Base-by-base conservation (phyloP, 1,139 yeast species). In the Arxiozyma heterogenica region DNA sequence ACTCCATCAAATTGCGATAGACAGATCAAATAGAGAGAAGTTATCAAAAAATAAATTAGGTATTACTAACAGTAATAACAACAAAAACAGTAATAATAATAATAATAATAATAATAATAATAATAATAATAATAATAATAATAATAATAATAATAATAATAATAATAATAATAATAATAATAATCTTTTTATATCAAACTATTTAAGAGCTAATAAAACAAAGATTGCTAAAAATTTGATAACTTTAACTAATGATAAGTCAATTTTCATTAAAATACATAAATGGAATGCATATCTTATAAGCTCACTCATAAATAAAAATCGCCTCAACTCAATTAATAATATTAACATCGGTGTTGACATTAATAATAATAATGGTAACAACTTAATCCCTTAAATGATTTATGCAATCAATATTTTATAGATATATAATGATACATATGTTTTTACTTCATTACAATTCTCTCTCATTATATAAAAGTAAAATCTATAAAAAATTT, bases 181-280 rank as follows among this genome's bases (percentile, higher is more conserved):
- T 44, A 44, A 22, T 17, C 60, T 66, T 12, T 58, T 66, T 52
- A 61, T 59, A 42, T 66, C 67, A 1, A 63, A 65, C 8, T 73
- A 68, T 52, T 56, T 74, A 76, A 61, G 75, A 82, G 68, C 73
- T 76, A 63, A 78, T 79, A 54, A 75, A 75, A 60, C 72, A 71
- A 59, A 77, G 48, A 69, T 79, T 55, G 84, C 89, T 1, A 77
- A 76, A 61, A 80, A 83, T 51, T 68, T 87, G 59, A 74, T 78
- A 2, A 84, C 81, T 51, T 72, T 86, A 47, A 73, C 88, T 1
- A 75, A 77, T 34, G 94, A 86, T 64, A 75, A 74, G 2, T 72
- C 76, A 47, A 68, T 86, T 17, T 86, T 85, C 64, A 73, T 83
- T 12, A 81, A 81, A 63, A 66, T 85, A 20, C 95, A 87, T 65